Percentiles rank a stretch among this genome's conserved stretches.
phyloP scores from a whole-genome alignment of 1,284 basidiomycete genomes.

The Leccinum pachyderme region DNA sequence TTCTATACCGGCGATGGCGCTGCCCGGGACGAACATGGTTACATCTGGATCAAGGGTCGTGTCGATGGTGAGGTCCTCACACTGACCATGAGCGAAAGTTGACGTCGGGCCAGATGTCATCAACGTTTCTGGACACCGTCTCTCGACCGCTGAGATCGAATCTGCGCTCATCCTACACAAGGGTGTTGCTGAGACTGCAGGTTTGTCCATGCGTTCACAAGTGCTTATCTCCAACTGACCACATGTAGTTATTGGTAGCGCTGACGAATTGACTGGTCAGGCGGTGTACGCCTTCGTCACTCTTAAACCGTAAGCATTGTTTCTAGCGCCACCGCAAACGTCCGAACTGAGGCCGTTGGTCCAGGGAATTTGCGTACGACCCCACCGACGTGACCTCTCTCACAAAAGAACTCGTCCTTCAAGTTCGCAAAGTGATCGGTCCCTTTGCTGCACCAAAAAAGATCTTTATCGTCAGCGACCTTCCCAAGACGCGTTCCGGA shows the following conservation, averaged over 20 bases:
- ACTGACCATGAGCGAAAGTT: conserved; percentile 7
- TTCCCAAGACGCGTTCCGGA: conserved; percentile 97
- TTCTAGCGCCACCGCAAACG: background rate
- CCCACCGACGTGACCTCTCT: conserved; percentile 67
- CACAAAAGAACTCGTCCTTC: conserved; percentile 86
- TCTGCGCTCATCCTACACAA: conserved; percentile 91
- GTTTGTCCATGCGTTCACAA: conserved; percentile 30
- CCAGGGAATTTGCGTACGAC: conserved; percentile 80
- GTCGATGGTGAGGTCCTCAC: conserved; percentile 75
- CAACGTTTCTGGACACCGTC: conserved; percentile 94
- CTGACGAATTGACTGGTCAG: conserved; percentile 87
- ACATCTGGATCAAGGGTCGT: conserved; percentile 98
- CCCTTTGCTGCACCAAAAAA: conserved; percentile 96
- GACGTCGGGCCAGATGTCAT: conserved; percentile 63
- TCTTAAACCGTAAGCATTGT: conserved; percentile 63
- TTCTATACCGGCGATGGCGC: conserved; percentile 99
- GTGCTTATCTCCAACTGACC: conserved; percentile 1
- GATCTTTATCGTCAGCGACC: conserved; percentile 81
- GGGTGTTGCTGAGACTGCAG: conserved; percentile 94
- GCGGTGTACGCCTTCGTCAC: conserved; percentile 87
- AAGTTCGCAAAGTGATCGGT: conserved; percentile 95
- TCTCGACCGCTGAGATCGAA: conserved; percentile 98
- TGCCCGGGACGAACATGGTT: conserved; percentile 91
- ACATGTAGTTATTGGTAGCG: conserved; percentile 74
- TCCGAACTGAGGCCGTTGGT: background rate